These are phyloP conservation scores for Corymbia calophylla DNA, from an alignment of 441 rosid species.

Conservation along the genomic window DNA sequence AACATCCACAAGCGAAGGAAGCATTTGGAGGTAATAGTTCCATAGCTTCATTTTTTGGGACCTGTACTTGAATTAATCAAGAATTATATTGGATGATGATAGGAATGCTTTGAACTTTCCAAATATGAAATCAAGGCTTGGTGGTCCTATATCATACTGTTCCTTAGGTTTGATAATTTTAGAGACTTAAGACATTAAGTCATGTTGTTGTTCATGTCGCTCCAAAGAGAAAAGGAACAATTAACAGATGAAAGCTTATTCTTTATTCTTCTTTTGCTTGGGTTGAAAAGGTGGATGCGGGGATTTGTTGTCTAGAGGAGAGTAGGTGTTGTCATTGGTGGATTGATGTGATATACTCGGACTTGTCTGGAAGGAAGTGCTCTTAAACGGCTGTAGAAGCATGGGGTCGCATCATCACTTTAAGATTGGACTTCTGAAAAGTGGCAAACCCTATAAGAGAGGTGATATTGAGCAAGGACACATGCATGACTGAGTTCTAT, in stretches of 20 bases:
- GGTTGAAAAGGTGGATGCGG: background rate
- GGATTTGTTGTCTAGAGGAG: background rate
- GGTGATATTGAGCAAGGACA: background rate
- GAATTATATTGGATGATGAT: background rate
- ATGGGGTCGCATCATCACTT: background rate
- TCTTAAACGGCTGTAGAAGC: background rate
- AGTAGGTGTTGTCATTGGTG: background rate
- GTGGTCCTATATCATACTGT: background rate
- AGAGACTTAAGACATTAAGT: background rate
- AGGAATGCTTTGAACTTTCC: background rate
- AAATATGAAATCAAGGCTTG: background rate
- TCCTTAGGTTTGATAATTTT: background rate
- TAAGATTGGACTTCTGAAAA: background rate
- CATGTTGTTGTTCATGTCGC: background rate
- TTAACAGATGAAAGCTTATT: background rate
- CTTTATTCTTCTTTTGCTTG: background rate
- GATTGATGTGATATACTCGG: background rate
- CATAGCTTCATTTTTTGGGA: background rate
- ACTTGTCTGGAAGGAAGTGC: background rate
- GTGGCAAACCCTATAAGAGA: background rate
- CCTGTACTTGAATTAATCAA: background rate
- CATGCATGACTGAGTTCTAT: background rate
- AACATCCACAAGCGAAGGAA: conserved; percentile 96
- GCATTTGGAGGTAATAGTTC: conserved; percentile 69
- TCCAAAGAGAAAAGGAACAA: background rate